Percentiles rank a stretch among this genome's conserved stretches.
Conservation (phyloP, 371 early-diverging fungal species). For the Rhizopus sp. region DNA sequence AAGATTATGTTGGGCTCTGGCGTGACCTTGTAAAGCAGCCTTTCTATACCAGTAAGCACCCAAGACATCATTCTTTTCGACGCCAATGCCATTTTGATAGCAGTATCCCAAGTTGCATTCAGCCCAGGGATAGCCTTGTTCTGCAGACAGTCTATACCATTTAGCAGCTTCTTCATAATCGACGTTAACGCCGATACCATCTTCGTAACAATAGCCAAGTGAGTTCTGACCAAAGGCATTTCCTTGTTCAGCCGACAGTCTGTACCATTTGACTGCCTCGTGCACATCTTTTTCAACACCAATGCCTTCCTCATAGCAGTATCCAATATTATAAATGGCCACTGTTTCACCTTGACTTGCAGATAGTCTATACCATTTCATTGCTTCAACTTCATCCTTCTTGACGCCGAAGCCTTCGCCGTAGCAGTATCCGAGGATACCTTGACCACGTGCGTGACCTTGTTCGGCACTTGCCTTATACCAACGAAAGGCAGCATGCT, state of each 20-base stretch:
- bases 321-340: conserved; percentile 81
- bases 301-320: conserved; percentile 84
- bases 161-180: conserved; percentile 43
- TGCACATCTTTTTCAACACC: conserved; percentile 67
- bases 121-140: conserved; percentile 58
- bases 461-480: conserved; percentile 60
- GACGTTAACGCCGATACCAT: conserved; percentile 70
- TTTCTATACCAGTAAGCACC: conserved; percentile 79
- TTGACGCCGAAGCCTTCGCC: conserved; percentile 81
- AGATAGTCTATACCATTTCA: conserved; percentile 69
- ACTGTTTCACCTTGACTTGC: conserved; percentile 69
- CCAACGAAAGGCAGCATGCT: conserved; percentile 57
- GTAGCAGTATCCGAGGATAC: conserved; percentile 73
- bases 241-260: conserved; percentile 69
- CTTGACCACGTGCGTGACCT: conserved; percentile 65
- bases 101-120: conserved; percentile 84
- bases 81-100: conserved; percentile 84
- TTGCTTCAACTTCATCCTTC: conserved; percentile 64
- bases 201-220: conserved; percentile 78
- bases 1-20: conserved; percentile 84
- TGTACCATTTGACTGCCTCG: conserved; percentile 77
- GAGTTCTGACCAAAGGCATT: conserved; percentile 80
- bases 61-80: conserved; percentile 52
- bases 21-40: conserved; percentile 79
- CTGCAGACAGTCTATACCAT: conserved; percentile 75